A percentile compares a stretch with the other conserved stretches of the same genome.
phyloP scores from a whole-genome alignment of 2,329 filamentous ascomycete species.

The Orbilia blumenaviensis region DNA sequence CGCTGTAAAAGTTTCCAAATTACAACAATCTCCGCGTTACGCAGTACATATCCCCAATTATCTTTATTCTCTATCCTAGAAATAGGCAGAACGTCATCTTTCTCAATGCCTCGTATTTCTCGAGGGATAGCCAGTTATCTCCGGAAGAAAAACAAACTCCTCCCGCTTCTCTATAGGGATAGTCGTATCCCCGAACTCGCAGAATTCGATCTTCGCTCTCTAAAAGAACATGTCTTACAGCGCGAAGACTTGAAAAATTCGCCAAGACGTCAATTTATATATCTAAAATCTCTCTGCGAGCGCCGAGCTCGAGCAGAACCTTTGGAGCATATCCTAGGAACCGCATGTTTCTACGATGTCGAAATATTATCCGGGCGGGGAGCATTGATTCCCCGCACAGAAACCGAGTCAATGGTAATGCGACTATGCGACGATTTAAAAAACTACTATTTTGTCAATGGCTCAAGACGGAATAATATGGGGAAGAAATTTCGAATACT shows the following conservation, averaged over 20 bases:
- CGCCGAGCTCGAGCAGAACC: conserved; percentile 72
- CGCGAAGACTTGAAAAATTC: background rate
- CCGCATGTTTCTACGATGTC: conserved; percentile 84
- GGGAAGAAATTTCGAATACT: conserved; percentile 69
- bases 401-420: conserved; percentile 68
- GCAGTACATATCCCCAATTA: background rate
- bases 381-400: conserved; percentile 82
- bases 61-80: background rate
- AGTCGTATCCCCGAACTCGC: conserved; percentile 53
- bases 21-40: conserved; percentile 12
- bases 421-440: conserved; percentile 48
- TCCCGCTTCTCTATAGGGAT: conserved; percentile 49
- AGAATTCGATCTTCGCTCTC: conserved; percentile 54
- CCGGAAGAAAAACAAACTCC: background rate
- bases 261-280: conserved; percentile 7
- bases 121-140: background rate
- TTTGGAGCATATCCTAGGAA: conserved; percentile 87
- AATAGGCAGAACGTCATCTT: background rate
- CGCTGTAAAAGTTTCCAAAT: conserved; percentile 15
- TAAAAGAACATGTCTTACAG: conserved; percentile 23
- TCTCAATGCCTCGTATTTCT: conserved; percentile 17
- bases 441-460: conserved; percentile 63
- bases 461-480: conserved; percentile 59
- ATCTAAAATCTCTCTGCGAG: conserved; percentile 64
- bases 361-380: conserved; percentile 79